Percentiles rank a stretch among this genome's conserved stretches.
These are phyloP conservation scores for Chaetothyriales sp. DNA, from an alignment of 2,329 filamentous ascomycete genomes.

Conservation along the genomic window DNA sequence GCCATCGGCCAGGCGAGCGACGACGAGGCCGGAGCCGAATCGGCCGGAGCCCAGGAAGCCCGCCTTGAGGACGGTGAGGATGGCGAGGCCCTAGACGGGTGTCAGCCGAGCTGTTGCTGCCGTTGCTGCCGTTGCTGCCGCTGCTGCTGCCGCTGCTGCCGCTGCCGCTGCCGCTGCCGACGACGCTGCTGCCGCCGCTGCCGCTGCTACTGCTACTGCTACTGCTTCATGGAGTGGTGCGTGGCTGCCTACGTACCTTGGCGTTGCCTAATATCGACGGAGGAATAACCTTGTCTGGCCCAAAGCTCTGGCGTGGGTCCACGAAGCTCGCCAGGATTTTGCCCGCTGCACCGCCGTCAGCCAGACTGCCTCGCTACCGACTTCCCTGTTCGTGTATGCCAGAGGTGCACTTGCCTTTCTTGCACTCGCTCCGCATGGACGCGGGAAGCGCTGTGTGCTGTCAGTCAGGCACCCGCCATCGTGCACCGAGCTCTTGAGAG, in stretches of 20 bases:
- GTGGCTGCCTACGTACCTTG: constrained; percentile 47
- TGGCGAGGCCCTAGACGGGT: constrained; percentile 31
- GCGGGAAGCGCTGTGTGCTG: constrained; percentile 26
- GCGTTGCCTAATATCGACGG: constrained; percentile 78
- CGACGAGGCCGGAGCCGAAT: constrained; percentile 37
- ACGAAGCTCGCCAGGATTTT: constrained; percentile 93
- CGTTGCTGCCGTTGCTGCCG: too few species aligned
- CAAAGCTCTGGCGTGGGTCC: constrained; percentile 83
- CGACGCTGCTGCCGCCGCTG: too few species aligned
- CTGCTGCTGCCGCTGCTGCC: too few species aligned
- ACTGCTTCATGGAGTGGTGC: not conserved
- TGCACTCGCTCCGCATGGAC: constrained; percentile 58
- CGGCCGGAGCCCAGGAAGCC: constrained; percentile 38
- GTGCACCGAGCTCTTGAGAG: too few species aligned
- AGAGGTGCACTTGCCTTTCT: constrained; percentile 41
- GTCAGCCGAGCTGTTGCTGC: constrained; percentile 5
- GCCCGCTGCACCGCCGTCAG: constrained; percentile 40
- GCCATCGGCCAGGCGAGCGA: constrained; percentile 36
- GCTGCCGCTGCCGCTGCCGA: too few species aligned
- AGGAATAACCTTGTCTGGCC: constrained; percentile 94
- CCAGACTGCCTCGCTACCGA: too few species aligned
- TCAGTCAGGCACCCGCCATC: too few species aligned
- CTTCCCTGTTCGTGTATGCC: too few species aligned
- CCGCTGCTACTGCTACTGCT: too few species aligned
- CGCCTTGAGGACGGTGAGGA: constrained; percentile 37